Evolutionary conservation across 2,329 filamentous ascomycete species (phyloP), one percentile per base, ranked within the genome.

Genomic region (Aspergillus ochraceoroseus): DNA sequence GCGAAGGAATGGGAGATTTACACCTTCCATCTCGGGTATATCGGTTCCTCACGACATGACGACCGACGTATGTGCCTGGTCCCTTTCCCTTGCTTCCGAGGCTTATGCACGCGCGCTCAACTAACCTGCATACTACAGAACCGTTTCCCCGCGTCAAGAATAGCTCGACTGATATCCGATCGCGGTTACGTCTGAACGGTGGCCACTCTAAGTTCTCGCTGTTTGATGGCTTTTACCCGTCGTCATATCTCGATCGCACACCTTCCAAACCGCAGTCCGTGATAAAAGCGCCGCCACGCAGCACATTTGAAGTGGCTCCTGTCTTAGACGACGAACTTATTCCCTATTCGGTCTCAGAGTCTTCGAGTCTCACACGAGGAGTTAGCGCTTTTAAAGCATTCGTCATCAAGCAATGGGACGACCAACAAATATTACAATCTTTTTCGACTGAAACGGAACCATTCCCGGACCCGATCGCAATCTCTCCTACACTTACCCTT

Each of bases 331-430:
- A 47, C 25, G 54, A 52, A 31, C 41, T 44, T 17, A 28, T 48
- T 9, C 34, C 49, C 4, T 47, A 49, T 26, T 15, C 31, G 13
- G 11, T 38, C 5, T 51, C 56, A 32, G 48, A 56, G 5, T 43
- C 54, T 8, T 58, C 57, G 14, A 47, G 47, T 22, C 52, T 63
- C 23, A 54, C 46, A 14, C 52, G 55, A 29, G 49, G 57, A 5
- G 55, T 59, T 5, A 58, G 48, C 36, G 58, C 59, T 12, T 55
- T 64, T 15, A 58, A 55, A 42, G 51, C 58, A 18, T 54, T 59
- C 23, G 53, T 63, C 34, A 51, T 53, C 7, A 53, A 55, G 29
- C 55, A 58, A 33, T 41, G 54, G 18, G 59, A 61, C 29, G 54
- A 57, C 13, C 54, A 53, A 35, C 56, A 51, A 31, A 35, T 54